Evolutionary conservation across 345 rosid genomes (phyloP).

Genomic region (Nasturtium officinale): DNA sequence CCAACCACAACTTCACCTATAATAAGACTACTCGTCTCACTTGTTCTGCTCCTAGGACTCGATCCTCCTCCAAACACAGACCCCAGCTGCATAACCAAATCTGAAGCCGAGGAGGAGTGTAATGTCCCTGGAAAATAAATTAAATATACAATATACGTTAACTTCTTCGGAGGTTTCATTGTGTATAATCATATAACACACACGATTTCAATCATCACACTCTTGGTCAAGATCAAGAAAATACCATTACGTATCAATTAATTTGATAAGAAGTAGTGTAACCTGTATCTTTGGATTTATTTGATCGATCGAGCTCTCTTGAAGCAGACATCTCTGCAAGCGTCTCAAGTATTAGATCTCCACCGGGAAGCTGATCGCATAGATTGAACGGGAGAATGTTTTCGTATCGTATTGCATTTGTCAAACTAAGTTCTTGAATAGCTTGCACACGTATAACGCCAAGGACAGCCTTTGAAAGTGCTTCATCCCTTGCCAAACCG

Average conservation of each 20-base stretch:
- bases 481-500: conserved; percentile 69
- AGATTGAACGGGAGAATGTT: conserved; percentile 84
- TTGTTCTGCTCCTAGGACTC: conserved; percentile 51
- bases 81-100: conserved; percentile 81
- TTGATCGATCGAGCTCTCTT: conserved; percentile 56
- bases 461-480: conserved; percentile 83
- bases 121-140: conserved; percentile 39
- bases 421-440: conserved; percentile 63
- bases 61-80: conserved; percentile 71
- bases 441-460: conserved; percentile 87
- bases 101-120: conserved; percentile 77
- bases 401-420: conserved; percentile 47
- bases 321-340: conserved; percentile 70
- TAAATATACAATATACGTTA: not conserved
- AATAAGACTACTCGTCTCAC: conserved; percentile 47
- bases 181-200: not conserved
- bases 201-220: conserved; percentile 6
- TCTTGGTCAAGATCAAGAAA: conserved; percentile 22
- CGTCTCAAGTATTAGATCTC: conserved; percentile 86
- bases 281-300: conserved; percentile 48
- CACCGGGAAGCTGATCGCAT: conserved; percentile 96
- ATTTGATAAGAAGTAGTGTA: conserved; percentile 27
- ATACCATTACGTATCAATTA: not conserved
- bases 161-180: not conserved
- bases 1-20: conserved; percentile 93